These are phyloP conservation scores for Penicillium manginii DNA, from an alignment of 495 filamentous ascomycete genomes.

Conservation along the genomic window DNA sequence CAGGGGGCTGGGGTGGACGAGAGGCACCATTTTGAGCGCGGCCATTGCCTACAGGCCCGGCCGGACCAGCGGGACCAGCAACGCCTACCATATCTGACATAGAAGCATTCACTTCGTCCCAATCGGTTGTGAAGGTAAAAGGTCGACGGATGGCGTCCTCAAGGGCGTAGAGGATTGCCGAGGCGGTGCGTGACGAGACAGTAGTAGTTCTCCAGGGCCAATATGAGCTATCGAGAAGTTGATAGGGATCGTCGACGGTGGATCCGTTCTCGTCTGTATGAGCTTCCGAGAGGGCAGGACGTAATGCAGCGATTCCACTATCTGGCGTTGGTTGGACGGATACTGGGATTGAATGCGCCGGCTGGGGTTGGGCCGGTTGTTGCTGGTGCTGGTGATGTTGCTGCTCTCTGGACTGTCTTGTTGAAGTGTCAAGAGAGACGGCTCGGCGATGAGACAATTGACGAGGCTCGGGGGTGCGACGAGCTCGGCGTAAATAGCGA, in stretches of 20 bases:
- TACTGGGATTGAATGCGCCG: slow-evolving; percentile 35
- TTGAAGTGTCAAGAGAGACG: slow-evolving; percentile 37
- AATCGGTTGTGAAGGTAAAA: slow-evolving; percentile 80
- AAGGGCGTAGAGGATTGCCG: slow-evolving; percentile 86
- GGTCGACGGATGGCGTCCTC: slow-evolving; percentile 89
- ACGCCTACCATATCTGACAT: slow-evolving; percentile 84
- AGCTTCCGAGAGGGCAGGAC: slow-evolving; percentile 41
- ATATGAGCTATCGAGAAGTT: slow-evolving; percentile 44
- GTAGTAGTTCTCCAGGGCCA: slow-evolving; percentile 58
- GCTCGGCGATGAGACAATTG: slow-evolving; percentile 41
- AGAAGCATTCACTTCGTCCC: slow-evolving; percentile 86
- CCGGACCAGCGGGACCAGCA: slow-evolving; percentile 40
- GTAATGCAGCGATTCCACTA: slow-evolving; percentile 33
- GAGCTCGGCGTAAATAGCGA: slow-evolving; percentile 55
- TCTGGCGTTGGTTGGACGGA: slow-evolving; percentile 26
- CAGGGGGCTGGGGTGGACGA: slow-evolving; percentile 50
- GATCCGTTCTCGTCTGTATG: slow-evolving; percentile 47
- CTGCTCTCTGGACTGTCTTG: not conserved
- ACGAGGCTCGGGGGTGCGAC: slow-evolving; percentile 32
- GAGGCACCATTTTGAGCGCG: slow-evolving; percentile 54
- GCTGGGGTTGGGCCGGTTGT: slow-evolving; percentile 19
- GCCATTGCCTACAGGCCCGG: slow-evolving; percentile 35
- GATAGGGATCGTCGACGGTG: slow-evolving; percentile 39
- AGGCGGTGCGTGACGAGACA: slow-evolving; percentile 67
- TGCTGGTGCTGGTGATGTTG: not conserved